Evolutionary conservation across 148 eudicot genomes (phyloP).

Genomic region (Heliamphora exappendiculata): DNA sequence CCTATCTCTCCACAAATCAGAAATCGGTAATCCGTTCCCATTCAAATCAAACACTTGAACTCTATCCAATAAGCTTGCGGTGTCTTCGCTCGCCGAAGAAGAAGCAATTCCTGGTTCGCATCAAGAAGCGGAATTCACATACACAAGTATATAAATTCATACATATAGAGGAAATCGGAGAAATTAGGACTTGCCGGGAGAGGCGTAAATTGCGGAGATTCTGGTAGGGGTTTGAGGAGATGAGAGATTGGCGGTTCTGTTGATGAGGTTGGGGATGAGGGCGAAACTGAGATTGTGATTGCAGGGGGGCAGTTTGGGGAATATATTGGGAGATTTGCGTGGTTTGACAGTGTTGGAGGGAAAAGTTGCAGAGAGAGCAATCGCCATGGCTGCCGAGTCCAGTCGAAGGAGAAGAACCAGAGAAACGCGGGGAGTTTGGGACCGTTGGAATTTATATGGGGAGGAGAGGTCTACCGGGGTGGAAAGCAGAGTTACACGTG

Average conservation of each 20-base stretch:
- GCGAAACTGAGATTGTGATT: background rate
- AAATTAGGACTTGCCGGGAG: conserved; percentile 12
- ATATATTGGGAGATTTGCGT: background rate
- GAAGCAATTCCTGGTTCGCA: conserved; percentile 29
- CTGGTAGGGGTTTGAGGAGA: background rate
- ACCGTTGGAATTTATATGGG: background rate
- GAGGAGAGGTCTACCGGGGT: background rate
- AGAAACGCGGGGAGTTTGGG: background rate
- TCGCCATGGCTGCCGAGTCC: background rate
- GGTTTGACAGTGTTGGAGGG: background rate
- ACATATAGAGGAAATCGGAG: background rate
- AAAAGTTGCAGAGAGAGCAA: conserved; percentile 3
- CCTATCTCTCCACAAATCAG: conserved; percentile 93
- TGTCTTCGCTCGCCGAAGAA: conserved; percentile 20
- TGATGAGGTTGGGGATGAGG: background rate
- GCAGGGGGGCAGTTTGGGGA: background rate
- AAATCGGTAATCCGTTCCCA: conserved; percentile 56
- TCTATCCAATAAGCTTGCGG: conserved; percentile 36
- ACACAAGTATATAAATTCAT: too few relatives aligned
- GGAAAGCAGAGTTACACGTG: conserved; percentile 10
- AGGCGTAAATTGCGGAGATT: background rate
- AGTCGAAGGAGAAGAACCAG: background rate
- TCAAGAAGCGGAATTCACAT: background rate
- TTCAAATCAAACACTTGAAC: conserved; percentile 64
- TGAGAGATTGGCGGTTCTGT: conserved; percentile 1